Conservation (phyloP, 2,329 filamentous ascomycete species). For the Ploettnerulaceae sp. region DNA sequence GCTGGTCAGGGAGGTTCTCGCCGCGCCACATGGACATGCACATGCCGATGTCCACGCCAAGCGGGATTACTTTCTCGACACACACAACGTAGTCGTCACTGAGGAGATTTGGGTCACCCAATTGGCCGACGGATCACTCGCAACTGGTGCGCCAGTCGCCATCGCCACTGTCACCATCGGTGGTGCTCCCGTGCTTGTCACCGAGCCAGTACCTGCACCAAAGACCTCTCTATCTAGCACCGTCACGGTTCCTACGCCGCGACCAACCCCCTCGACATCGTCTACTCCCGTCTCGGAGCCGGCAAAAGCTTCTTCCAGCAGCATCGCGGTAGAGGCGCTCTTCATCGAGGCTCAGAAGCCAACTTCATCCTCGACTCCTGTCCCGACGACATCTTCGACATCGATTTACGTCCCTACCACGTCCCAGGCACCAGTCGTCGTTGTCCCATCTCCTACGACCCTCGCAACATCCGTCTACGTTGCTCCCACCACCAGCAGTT, state of each 20-base stretch:
- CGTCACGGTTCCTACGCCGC: neutral
- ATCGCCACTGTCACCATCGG: constrained; percentile 21
- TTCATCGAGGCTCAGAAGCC: neutral
- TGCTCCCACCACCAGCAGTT: neutral
- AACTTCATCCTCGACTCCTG: neutral
- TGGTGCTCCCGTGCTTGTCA: constrained; percentile 15
- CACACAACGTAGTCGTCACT: constrained; percentile 24
- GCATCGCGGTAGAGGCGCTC: neutral
- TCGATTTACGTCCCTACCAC: constrained; percentile 4
- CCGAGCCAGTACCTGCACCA: constrained; percentile 9
- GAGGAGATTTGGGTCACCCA: constrained; percentile 26
- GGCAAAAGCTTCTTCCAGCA: neutral
- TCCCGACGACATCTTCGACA: neutral
- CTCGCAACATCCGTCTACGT: constrained; percentile 1
- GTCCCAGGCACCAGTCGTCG: constrained; percentile 7
- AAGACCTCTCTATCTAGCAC: constrained; percentile 5
- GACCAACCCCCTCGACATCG: constrained; percentile 1
- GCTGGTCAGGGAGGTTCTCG: constrained; percentile 30
- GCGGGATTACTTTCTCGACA: constrained; percentile 21
- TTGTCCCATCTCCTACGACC: constrained; percentile 6
- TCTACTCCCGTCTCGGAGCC: constrained; percentile 3
- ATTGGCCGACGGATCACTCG: constrained; percentile 19
- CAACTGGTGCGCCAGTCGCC: constrained; percentile 19
- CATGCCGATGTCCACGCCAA: constrained; percentile 17
- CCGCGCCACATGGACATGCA: constrained; percentile 9